Evolutionary conservation across 208 protist genomes (phyloP), one percentile per base, ranked within the genome.

Genomic region (Herpetomonas samuelpessoai): DNA sequence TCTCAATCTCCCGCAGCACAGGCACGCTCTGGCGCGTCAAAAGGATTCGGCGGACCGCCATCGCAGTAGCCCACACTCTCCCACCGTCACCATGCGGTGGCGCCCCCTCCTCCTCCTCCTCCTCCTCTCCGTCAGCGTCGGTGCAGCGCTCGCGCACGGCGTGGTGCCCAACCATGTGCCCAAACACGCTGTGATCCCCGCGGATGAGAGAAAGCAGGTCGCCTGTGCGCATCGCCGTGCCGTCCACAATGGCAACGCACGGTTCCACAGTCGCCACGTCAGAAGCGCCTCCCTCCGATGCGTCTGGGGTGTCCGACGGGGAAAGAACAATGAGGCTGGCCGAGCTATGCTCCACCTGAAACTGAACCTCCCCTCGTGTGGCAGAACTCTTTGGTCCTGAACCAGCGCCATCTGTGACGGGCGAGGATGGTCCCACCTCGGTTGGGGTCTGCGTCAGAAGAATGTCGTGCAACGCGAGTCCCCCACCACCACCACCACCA

Each of bases 1-100:
- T 82, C 72, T 95, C 85, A 3, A 95, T 57, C 69, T 83, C 46
- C 0, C 88, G 76, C 14, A 95, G 47, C 16, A 88, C 45, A 10
- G 60, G 53, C 3, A 92, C 59, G 14, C 75, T 65, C 58, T 79
- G 74, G 30, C 73, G 62, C 14, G 76, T 57, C 2, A 94, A 31
- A 25, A 92, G 31, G 22, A 94, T 46, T 1, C 80, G 80, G 7
- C 35, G 46, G 47, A 71, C 46, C 21, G 63, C 51, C n/a, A 63
- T 56, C 27, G 38, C 9, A 41, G 29, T 18, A 62, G 41, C n/a
- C n/a, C n/a, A n/a, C n/a, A n/a, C n/a, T n/a, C n/a, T n/a, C n/a
- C n/a, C n/a, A 6, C 12, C 24, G 1, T n/a, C n/a, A 18, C 14
- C 22, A 6, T 27, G 10, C n/a, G 46, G 18, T n/a, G 31, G 30